Evolutionary conservation across 768 basidiomycete genomes (phyloP), one percentile per base, ranked within the genome.

Genomic region (Leccinum olivaceopallidum): DNA sequence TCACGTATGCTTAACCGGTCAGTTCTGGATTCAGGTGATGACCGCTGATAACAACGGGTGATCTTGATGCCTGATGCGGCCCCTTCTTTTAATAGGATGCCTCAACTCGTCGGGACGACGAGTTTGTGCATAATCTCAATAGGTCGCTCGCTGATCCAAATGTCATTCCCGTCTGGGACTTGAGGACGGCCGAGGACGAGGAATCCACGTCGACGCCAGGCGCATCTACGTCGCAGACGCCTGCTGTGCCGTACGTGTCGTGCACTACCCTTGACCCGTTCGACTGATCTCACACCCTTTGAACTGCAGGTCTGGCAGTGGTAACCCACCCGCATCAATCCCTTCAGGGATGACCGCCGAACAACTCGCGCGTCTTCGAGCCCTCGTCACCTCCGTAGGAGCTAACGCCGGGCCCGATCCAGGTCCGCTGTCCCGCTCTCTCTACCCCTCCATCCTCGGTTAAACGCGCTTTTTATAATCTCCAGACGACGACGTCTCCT

Each of bases 1-100:
- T 20, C 44, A 47, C 44, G 5, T 6, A n/a, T 18, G 3, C 51
- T 36, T 13, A 36, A 20, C 30, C 5, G 10, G 13, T 20, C 66
- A 94, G 92, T 94, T 92, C 68, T 94, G 91, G 91, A 79, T 93
- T 84, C 92, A 93, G 88, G 90, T 90, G 73, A 67, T 57, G 22
- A 8, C 24, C 24, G 7, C 22, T 48, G 34, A 28, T 26, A 39
- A 20, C 24, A 44, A 57, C 32, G 58, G 42, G 28, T 37, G 7
- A 52, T 49, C 54, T 42, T 63, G 55, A 65, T 24, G 3, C 12
- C 12, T 47, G 44, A 47, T 20, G 10, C 20, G 22, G 9, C 7
- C 13, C 4, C 5, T 36, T 10, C 34, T 37, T 24, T 58, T 28
- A 30, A 30, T 30, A 93, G 88, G 89, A 93, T 68, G 85, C 83